Percentiles rank a stretch among this genome's conserved stretches.
These are phyloP conservation scores for carrot (Daucus carota) DNA, from an alignment of 129 eudicot genomes.

Conservation along the genomic window DNA sequence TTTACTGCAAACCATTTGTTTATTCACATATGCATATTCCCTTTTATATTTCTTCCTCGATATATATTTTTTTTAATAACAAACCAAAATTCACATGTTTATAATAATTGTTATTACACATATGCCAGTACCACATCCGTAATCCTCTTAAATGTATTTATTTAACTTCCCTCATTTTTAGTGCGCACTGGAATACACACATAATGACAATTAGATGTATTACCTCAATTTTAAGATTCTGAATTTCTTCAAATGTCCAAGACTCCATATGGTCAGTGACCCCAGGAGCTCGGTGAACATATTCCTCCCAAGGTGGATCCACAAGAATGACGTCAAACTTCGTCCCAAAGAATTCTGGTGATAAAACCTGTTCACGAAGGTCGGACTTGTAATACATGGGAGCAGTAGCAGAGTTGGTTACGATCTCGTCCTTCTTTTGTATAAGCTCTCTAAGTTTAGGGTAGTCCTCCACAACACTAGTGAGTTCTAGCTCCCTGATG, in stretches of 20 bases:
- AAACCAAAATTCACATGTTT: neutral
- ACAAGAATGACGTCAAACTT: conserved; percentile 96
- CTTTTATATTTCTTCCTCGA: neutral
- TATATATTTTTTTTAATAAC: neutral
- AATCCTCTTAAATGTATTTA: neutral
- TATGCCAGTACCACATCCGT: neutral
- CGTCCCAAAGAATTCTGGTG: conserved; percentile 85
- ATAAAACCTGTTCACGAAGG: conserved; percentile 67
- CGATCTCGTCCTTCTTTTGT: conserved; percentile 95
- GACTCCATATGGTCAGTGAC: conserved; percentile 95
- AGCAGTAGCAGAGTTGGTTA: conserved; percentile 71
- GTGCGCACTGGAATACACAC: neutral
- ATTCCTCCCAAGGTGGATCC: conserved; percentile 99
- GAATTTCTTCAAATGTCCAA: conserved; percentile 93
- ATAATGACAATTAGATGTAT: neutral
- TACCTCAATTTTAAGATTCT: conserved; percentile 98
- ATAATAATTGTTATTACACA: neutral
- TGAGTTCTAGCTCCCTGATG: conserved; percentile 90
- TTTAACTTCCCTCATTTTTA: neutral
- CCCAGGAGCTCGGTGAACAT: conserved; percentile 98
- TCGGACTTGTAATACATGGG: conserved; percentile 96
- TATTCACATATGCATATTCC: neutral
- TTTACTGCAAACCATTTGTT: neutral
- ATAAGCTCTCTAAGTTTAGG: conserved; percentile 97
- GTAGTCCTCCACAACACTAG: conserved; percentile 97